phyloP scores from a whole-genome alignment of 2,329 filamentous ascomycete species.

The Claviceps digitariae region DNA sequence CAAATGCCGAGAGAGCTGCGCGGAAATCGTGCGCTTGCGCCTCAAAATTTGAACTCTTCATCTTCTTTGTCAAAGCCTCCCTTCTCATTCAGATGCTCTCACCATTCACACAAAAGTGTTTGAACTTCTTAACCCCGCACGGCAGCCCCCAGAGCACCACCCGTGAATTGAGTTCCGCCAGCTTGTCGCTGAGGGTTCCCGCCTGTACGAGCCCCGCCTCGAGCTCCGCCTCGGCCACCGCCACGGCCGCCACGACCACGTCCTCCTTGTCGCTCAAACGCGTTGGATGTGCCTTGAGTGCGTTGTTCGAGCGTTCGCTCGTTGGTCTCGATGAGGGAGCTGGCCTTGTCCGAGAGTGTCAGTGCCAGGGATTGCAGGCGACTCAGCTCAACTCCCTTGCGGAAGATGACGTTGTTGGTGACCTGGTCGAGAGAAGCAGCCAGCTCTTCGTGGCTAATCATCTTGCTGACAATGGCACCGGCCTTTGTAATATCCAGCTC shows the following conservation, averaged over 20 bases:
- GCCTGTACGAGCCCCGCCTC: conserved; percentile 44
- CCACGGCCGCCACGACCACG: conserved; percentile 54
- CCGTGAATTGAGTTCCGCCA: conserved; percentile 68
- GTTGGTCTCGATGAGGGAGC: conserved; percentile 89
- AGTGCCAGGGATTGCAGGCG: conserved; percentile 90
- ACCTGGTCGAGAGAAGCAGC: conserved; percentile 95
- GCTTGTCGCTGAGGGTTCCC: conserved; percentile 52
- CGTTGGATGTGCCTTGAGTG: conserved; percentile 89
- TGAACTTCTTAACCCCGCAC: conserved; percentile 37
- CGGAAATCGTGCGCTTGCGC: conserved; percentile 3
- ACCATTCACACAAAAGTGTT: not conserved
- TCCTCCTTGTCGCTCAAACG: conserved; percentile 85
- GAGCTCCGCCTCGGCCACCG: conserved; percentile 48
- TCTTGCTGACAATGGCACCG: conserved; percentile 90
- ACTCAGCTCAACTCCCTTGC: conserved; percentile 96
- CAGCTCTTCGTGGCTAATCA: conserved; percentile 98
- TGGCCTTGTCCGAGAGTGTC: conserved; percentile 91
- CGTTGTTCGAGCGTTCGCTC: conserved; percentile 94
- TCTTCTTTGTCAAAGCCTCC: not conserved
- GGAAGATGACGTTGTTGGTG: conserved; percentile 94
- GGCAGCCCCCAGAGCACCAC: conserved; percentile 60
- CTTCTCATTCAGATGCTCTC: not conserved
- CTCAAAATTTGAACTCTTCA: not conserved
- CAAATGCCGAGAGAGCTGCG: not conserved
- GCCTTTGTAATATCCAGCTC: conserved; percentile 87